Evolutionary conservation across 768 basidiomycete genomes (phyloP).

Genomic region (Pleurotus cornucopiae): DNA sequence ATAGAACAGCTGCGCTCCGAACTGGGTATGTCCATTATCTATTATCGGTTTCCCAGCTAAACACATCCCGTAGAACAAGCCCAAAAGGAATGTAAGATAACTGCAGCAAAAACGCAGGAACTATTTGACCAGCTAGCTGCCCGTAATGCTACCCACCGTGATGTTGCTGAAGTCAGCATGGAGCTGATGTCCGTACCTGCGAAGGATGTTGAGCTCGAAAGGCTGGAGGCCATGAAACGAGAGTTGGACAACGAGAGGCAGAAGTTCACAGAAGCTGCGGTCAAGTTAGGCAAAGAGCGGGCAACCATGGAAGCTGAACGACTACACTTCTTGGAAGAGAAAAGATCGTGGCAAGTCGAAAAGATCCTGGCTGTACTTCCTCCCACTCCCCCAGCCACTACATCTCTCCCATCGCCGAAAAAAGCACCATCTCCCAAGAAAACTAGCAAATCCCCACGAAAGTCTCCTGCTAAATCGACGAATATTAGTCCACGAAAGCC

Average conservation of each 20-base stretch:
- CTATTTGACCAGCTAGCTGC: constrained; percentile 52
- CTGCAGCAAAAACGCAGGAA: constrained; percentile 42
- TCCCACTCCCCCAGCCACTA: constrained; percentile 33
- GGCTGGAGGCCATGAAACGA: constrained; percentile 44
- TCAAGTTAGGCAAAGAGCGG: constrained; percentile 62
- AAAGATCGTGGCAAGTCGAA: constrained; percentile 67
- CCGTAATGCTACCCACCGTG: constrained; percentile 15
- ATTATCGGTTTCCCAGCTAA: background rate
- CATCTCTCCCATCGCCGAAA: constrained; percentile 18
- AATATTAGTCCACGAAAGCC: constrained; percentile 45
- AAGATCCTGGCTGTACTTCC: constrained; percentile 57
- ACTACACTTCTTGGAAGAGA: constrained; percentile 60
- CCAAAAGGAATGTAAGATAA: constrained; percentile 38
- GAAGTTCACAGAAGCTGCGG: constrained; percentile 60
- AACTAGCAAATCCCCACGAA: constrained; percentile 36
- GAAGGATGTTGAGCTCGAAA: constrained; percentile 49
- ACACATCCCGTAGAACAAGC: constrained; percentile 33
- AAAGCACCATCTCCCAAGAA: constrained; percentile 21
- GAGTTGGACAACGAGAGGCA: constrained; percentile 65
- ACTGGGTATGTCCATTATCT: constrained; percentile 41
- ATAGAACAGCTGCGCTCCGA: constrained; percentile 52
- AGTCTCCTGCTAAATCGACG: constrained; percentile 40
- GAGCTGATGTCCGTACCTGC: constrained; percentile 52
- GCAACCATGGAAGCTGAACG: constrained; percentile 64
- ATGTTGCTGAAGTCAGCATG: constrained; percentile 41